Evolutionary conservation across 2,329 filamentous ascomycete genomes (phyloP), one percentile per base, ranked within the genome.

Genomic region (Colletotrichum trifolii): DNA sequence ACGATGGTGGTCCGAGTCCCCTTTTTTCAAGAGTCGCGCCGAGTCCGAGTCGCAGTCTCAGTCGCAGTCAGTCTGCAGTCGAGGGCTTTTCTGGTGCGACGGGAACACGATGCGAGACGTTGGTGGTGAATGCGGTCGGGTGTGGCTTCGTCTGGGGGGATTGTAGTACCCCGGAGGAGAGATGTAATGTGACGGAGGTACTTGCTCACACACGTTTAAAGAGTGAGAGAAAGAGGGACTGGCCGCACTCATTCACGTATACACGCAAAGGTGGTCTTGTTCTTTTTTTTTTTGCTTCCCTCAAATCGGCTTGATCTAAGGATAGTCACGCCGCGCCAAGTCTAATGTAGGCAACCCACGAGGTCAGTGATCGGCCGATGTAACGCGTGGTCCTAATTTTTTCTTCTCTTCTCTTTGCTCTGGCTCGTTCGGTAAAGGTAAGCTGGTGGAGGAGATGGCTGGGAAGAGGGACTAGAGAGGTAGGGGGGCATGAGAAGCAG

Each of bases 331-430:
- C 62, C 36, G 58, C 62, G 50, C 46, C 57, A 47, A 50, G 46
- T 62, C 40, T 25, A 48, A 54, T 35, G 57, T 55, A 65, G 46
- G 62, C 57, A 56, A 25, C 33, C 62, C 62, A 65, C 62, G 62
- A 65, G 62, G 58, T 56, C 62, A 56, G 45, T 36, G 62, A 65
- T 65, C 62, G 52, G 17, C 62, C 62, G 58, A 65, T 55, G 52
- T 15, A 46, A 46, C 50, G 62, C 50, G 62, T 65, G 62, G 57
- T 34, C 35, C 36, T 12, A n/a, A 4, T 25, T 25, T 25, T 25
- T 25, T 25, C 25, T 25, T 25, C 25, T 25, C 25, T 25, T 25
- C 25, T 25, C 25, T 25, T 25, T 25, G 25, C 25, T 25, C 4
- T 25, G 25, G 25, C 25, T 25, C 25, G 25, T 25, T 25, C 25